Evolutionary conservation across 2,329 filamentous ascomycete genomes (phyloP), one percentile per base, ranked within the genome.

Genomic region (Penicillium sp.): DNA sequence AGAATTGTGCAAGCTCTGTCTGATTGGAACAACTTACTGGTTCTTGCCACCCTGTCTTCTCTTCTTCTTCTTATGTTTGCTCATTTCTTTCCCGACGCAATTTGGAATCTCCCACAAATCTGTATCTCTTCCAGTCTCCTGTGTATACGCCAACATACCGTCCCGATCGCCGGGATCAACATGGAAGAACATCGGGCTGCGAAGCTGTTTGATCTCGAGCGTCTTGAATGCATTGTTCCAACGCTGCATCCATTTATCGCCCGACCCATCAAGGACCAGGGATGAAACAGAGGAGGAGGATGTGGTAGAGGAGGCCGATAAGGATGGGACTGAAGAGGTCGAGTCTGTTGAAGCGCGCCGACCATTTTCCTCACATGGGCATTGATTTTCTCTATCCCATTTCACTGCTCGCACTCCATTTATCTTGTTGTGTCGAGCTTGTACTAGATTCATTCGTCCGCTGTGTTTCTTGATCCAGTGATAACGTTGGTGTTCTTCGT

Each of bases 151-250:
- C 21, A 92, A 74, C 63, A 93, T 74, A 0, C 86, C 86, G 73
- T 93, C 90, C 1, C 89, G 79, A 70, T 93, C 89, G 1, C 83
- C 79, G 0, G 90, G 90, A 65, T 93, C 89, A 13, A 90, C 80
- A 66, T 94, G 90, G 76, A 91, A 93, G 65, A 92, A 89, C 87
- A 93, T 89, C 0, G 89, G 90, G 61, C 88, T 92, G 14, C 90
- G 81, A 38, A 94, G 75, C 63, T 92, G 84, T 1, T 82, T 79
- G 44, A 93, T 93, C 46, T 86, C 82, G 43, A 91, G 84, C 2
- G 81, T 83, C 31, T 80, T 77, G 72, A 93, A 93, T 3, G 88
- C 80, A 13, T 79, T 76, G 43, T 89, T 84, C 90, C 90, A 93
- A 39, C 84, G 80, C 9, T 81, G 74, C 79, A 93, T 84, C 89